Conservation (phyloP, 192 early-diverging fungal genomes). For the Gamsiella multidivaricata region DNA sequence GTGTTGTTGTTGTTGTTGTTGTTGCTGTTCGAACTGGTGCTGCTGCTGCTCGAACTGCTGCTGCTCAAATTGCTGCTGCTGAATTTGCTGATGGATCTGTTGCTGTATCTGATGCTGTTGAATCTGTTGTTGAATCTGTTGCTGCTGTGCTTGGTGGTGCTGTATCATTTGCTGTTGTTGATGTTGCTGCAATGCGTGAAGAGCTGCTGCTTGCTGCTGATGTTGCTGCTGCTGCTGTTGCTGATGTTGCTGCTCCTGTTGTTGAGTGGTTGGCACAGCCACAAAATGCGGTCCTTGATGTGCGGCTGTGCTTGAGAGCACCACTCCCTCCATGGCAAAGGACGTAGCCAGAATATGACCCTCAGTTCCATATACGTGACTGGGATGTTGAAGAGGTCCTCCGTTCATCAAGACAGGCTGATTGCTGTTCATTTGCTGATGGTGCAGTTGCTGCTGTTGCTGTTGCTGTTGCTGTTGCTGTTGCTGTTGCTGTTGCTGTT, state of each 20-base stretch:
- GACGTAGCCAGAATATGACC: slow-evolving; percentile 30
- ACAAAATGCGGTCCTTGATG: slow-evolving; percentile 49
- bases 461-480: slow-evolving; percentile 25
- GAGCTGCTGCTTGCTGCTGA: slow-evolving; percentile 11
- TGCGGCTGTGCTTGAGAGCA: slow-evolving; percentile 45
- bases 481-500: slow-evolving; percentile 31
- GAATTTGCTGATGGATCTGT: slow-evolving; percentile 19
- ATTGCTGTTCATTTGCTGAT: slow-evolving; percentile 20
- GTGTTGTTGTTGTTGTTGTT: slow-evolving; percentile 33
- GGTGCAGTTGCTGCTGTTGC: slow-evolving; percentile 32
- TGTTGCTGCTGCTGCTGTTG: slow-evolving; percentile 30
- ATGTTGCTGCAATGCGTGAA: slow-evolving; percentile 28
- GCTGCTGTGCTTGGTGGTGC: slow-evolving; percentile 30
- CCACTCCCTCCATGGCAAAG: slow-evolving; percentile 41
- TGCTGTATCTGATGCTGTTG: slow-evolving; percentile 33
- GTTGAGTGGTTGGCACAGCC: slow-evolving; percentile 39
- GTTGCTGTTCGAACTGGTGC: slow-evolving; percentile 23
- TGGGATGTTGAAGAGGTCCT: slow-evolving; percentile 19
- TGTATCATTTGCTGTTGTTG: slow-evolving; percentile 38
- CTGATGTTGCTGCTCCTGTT: slow-evolving; percentile 27
- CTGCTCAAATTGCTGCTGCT: slow-evolving; percentile 11
- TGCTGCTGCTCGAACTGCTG: slow-evolving; percentile 15
- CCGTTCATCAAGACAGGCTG: slow-evolving; percentile 31
- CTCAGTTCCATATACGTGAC: slow-evolving; percentile 28
- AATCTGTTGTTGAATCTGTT: slow-evolving; percentile 13